phyloP scores from a whole-genome alignment of 2,329 filamentous ascomycete genomes.

The Calonectria leucothoes region DNA sequence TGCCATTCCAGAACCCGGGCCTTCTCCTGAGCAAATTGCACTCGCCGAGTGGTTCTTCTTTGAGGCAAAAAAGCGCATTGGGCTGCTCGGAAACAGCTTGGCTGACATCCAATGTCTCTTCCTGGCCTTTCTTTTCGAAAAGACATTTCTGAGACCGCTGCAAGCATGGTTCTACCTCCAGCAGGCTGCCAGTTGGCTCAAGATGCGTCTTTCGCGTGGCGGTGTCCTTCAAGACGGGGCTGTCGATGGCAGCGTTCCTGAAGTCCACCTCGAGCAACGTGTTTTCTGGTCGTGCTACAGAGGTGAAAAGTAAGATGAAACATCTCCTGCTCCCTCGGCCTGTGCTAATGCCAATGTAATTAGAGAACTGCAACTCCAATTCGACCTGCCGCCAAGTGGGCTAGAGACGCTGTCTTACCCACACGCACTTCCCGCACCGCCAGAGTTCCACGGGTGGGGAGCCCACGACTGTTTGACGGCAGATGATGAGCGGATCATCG shows the following conservation, averaged over 20 bases:
- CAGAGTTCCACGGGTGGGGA: background rate
- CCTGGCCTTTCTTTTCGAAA: conserved; percentile 18
- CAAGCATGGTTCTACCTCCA: background rate
- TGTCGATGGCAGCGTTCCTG: background rate
- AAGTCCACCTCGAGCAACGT: background rate
- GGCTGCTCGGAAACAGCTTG: conserved; percentile 32
- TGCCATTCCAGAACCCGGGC: background rate
- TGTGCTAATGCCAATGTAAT: background rate
- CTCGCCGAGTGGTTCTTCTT: conserved; percentile 35
- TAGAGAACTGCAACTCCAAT: background rate
- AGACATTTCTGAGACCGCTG: background rate
- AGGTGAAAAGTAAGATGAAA: background rate
- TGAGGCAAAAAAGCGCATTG: conserved; percentile 37
- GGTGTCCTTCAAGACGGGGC: background rate
- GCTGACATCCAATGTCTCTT: conserved; percentile 42
- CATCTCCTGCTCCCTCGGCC: background rate
- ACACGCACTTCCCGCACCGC: background rate
- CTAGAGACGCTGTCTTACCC: background rate
- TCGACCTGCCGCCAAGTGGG: background rate
- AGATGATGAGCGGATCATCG: conserved; percentile 2
- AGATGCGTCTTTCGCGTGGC: background rate
- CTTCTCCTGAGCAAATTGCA: background rate
- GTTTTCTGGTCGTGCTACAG: background rate
- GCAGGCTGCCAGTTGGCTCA: background rate
- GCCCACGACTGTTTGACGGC: background rate